phyloP scores from a whole-genome alignment of 176 grass and related monocot genomes.

The Eleusine indica region DNA sequence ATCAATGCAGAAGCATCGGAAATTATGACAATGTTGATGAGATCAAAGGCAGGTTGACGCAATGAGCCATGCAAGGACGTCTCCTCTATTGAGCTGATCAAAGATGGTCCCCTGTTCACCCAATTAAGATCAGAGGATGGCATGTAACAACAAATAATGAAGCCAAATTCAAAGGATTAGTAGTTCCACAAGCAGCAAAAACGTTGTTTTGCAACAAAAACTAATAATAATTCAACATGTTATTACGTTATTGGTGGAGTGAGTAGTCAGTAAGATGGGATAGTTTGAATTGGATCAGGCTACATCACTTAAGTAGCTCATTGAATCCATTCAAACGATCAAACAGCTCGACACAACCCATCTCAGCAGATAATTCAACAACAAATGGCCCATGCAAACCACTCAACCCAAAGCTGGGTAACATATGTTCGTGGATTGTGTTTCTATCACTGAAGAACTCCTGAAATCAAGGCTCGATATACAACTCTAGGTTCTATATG shows the following conservation, averaged over 20 bases:
- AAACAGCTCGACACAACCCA: slow-evolving; percentile 4
- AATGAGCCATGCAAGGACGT: slow-evolving; percentile 78
- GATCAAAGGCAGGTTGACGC: slow-evolving; percentile 93
- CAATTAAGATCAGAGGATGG: slow-evolving; percentile 45
- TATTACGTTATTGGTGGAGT: background rate
- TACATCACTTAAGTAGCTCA: background rate
- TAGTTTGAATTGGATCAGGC: background rate
- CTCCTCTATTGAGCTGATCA: slow-evolving; percentile 83
- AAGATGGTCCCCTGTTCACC: slow-evolving; percentile 78
- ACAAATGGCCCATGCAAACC: background rate
- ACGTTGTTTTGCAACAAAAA: slow-evolving; percentile 13
- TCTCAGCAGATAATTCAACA: background rate
- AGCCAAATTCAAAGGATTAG: slow-evolving; percentile 28
- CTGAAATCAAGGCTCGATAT: background rate
- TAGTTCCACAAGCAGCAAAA: background rate
- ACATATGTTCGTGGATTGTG: background rate
- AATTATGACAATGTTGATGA: slow-evolving; percentile 88
- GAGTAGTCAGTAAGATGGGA: background rate
- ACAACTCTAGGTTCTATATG: slow-evolving; percentile 11
- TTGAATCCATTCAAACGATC: background rate
- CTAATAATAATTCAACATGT: slow-evolving; percentile 26
- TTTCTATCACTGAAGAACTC: background rate
- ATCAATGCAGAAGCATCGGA: slow-evolving; percentile 97
- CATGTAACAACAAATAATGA: slow-evolving; percentile 29
- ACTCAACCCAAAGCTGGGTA: background rate